Percentiles rank a stretch among this genome's conserved stretches.
These are phyloP conservation scores for Colletotrichum graminicola DNA, from an alignment of 2,329 filamentous ascomycete genomes.

Conservation along the genomic window DNA sequence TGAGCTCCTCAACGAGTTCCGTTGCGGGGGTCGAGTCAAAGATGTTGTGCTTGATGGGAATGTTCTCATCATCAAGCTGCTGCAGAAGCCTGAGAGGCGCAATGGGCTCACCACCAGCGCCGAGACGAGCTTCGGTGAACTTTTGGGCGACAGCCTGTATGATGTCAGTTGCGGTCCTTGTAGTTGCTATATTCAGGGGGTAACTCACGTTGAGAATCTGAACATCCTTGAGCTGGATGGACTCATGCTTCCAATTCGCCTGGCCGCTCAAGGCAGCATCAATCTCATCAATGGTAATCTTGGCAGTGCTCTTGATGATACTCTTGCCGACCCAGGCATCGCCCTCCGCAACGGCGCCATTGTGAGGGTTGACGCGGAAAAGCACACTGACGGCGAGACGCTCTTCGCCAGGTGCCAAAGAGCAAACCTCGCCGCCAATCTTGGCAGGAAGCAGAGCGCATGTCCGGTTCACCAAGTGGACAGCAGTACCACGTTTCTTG, in stretches of 20 bases:
- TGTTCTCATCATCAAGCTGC: constrained; percentile 97
- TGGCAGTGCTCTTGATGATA: constrained; percentile 91
- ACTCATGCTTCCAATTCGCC: constrained; percentile 71
- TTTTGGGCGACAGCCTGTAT: constrained; percentile 81
- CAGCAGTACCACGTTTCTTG: constrained; percentile 96
- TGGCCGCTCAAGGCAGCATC: constrained; percentile 81
- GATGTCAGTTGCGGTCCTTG: constrained; percentile 44
- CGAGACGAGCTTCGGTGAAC: constrained; percentile 89
- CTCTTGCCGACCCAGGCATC: constrained; percentile 95
- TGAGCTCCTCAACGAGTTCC: constrained; percentile 94
- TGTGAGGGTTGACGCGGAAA: constrained; percentile 88
- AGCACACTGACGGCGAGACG: constrained; percentile 93
- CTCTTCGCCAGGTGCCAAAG: constrained; percentile 87
- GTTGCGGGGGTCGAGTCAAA: constrained; percentile 91
- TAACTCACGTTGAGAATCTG: constrained; percentile 80
- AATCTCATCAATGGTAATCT: constrained; percentile 86
- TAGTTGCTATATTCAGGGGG: neutral
- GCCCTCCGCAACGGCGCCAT: constrained; percentile 82
- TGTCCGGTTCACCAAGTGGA: constrained; percentile 91
- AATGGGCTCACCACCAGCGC: constrained; percentile 81
- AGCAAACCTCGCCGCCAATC: constrained; percentile 88
- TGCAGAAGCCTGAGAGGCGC: constrained; percentile 90
- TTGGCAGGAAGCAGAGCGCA: constrained; percentile 90
- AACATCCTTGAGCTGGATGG: constrained; percentile 80
- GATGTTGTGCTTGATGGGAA: constrained; percentile 95